Evolutionary conservation across 805 yeast genomes (phyloP), one percentile per base, ranked within the genome.

Genomic region (Saccharomycopsis sp.): DNA sequence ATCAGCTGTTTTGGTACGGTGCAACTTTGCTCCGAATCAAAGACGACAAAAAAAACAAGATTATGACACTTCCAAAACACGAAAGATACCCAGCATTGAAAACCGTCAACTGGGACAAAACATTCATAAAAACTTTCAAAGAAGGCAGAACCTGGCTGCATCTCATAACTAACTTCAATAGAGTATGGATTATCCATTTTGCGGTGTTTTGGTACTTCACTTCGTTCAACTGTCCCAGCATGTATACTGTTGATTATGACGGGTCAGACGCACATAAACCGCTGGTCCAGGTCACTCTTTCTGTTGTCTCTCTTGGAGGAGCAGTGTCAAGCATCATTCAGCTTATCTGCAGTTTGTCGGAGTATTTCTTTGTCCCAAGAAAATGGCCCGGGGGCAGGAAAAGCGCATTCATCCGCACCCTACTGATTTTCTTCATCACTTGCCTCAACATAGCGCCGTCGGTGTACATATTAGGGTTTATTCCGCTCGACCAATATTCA

Each of bases 141-240:
- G 99, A 94, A 77, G 82, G 88, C 57, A 87, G 99, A 76, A 88
- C 99, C 29, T 94, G 99, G 99, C 83, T 92, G 75, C 99, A 94
- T 75, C 73, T 92, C 73, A 74, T 92, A 54, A 89, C 96, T 65
- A 92, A 94, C 74, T 94, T 92, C 79, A 92, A 91, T 79, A 91
- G 99, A 82, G 91, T 94, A 68, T 95, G 98, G 98, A 80, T 95
- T 69, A 84, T 92, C 66, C 99, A 94, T 75, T 81, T 87, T 64
- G 81, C 91, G 59, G 69, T 89, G 62, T 94, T 80, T 76, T 94
- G 99, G 98, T 89, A 90, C 87, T 94, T 91, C 75, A 81, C 84
- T 69, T 89, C 97, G 50, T 92, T 85, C 77, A 90, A 89, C 75
- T 83, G 98, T 53, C 97, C 97, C 61, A 83, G 95, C 29, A 74